phyloP scores from a whole-genome alignment of 805 yeast genomes.

The Scheffersomyces stipitis region DNA sequence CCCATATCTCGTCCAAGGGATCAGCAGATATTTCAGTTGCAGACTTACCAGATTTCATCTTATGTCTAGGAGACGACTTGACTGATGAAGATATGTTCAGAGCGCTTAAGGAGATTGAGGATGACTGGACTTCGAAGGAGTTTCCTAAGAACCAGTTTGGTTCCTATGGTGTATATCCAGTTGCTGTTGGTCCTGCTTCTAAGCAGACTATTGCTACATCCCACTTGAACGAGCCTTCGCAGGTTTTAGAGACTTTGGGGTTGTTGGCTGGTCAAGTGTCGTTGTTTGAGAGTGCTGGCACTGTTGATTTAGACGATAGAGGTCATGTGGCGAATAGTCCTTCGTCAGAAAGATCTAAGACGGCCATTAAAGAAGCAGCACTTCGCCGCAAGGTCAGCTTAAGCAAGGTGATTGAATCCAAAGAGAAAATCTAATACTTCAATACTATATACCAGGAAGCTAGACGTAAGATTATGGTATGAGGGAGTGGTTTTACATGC shows the following conservation, averaged over 20 bases:
- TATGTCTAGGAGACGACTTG: slow-evolving; percentile 93
- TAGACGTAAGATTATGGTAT: too few species aligned
- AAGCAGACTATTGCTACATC: slow-evolving; percentile 83
- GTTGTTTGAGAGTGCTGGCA: slow-evolving; percentile 73
- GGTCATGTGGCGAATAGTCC: slow-evolving; percentile 61
- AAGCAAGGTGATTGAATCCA: slow-evolving; percentile 1
- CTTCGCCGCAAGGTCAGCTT: slow-evolving; percentile 9
- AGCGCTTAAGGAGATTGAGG: slow-evolving; percentile 65
- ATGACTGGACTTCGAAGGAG: slow-evolving; percentile 45
- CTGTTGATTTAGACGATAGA: slow-evolving; percentile 72
- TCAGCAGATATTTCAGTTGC: slow-evolving; percentile 33
- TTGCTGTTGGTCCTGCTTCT: slow-evolving; percentile 90
- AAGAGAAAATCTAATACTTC: too few species aligned
- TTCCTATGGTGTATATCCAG: slow-evolving; percentile 71
- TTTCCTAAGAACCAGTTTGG: slow-evolving; percentile 47
- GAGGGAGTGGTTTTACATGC: too few species aligned
- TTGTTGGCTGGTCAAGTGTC: slow-evolving; percentile 77
- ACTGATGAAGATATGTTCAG: slow-evolving; percentile 98
- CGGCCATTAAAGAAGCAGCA: slow-evolving; percentile 31
- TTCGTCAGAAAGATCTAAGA: slow-evolving; percentile 41
- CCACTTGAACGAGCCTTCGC: slow-evolving; percentile 79
- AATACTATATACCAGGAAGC: too few species aligned
- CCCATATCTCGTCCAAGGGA: slow-evolving; percentile 19
- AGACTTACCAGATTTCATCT: slow-evolving; percentile 74
- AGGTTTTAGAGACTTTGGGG: slow-evolving; percentile 82